Conservation (phyloP, 192 early-diverging fungal species). For the Linnemannia hyalina region DNA sequence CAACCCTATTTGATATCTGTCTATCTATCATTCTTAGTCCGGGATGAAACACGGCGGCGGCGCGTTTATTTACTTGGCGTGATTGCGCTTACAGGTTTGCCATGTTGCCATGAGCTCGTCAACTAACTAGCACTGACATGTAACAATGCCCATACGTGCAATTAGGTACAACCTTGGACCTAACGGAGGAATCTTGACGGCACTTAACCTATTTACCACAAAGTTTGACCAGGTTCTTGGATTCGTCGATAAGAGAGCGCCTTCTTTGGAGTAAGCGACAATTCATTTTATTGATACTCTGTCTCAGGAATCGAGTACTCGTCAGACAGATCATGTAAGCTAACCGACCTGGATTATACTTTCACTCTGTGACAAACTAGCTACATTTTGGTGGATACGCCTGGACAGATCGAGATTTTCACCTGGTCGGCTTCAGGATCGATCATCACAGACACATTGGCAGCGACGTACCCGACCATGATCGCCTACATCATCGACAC, state of each 20-base stretch:
- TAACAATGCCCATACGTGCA: background rate
- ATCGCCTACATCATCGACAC: conserved; percentile 97
- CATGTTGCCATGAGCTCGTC: background rate
- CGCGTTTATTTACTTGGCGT: background rate
- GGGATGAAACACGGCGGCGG: background rate
- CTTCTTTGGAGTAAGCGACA: conserved; percentile 72
- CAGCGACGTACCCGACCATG: conserved; percentile 91
- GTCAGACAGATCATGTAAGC: background rate
- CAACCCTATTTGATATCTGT: background rate
- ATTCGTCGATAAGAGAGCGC: conserved; percentile 84
- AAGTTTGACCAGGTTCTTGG: conserved; percentile 98
- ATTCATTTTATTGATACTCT: background rate
- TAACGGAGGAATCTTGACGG: conserved; percentile 97
- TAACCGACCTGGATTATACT: background rate
- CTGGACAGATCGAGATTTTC: conserved; percentile 99
- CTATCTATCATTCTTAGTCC: no score
- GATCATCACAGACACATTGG: conserved; percentile 95
- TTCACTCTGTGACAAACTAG: conserved; percentile 53
- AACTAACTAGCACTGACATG: background rate
- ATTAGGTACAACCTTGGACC: conserved; percentile 92
- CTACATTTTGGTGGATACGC: conserved; percentile 92
- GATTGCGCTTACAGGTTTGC: background rate
- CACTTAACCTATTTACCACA: conserved; percentile 96
- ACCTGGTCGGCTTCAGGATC: conserved; percentile 98
- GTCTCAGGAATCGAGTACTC: background rate